A percentile compares a stretch with the other conserved stretches of the same genome.
Evolutionary conservation across 495 filamentous ascomycete species (phyloP).

Genomic region (Talaromyces proteolyticus): DNA sequence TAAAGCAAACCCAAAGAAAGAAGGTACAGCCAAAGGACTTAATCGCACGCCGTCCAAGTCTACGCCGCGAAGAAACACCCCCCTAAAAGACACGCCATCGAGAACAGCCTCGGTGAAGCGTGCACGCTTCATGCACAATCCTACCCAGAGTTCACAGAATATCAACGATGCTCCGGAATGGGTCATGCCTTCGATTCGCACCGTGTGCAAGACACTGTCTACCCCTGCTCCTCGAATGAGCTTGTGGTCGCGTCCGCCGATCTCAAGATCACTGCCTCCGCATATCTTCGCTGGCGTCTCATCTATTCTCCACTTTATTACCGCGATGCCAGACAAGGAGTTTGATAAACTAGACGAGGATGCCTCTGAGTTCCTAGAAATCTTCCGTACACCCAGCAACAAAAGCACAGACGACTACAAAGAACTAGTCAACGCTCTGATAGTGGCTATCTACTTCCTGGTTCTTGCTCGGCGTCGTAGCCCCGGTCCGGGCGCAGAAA

Average conservation of each 20-base stretch:
- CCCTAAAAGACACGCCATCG: background rate
- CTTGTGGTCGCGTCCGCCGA: slow-evolving; percentile 37
- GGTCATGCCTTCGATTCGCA: slow-evolving; percentile 60
- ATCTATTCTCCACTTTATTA: slow-evolving; percentile 41
- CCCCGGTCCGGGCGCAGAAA: slow-evolving; percentile 15
- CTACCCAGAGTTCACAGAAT: slow-evolving; percentile 15
- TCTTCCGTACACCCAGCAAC: slow-evolving; percentile 22
- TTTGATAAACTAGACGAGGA: slow-evolving; percentile 25
- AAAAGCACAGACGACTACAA: slow-evolving; percentile 33
- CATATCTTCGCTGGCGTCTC: slow-evolving; percentile 62
- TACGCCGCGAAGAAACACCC: slow-evolving; percentile 26
- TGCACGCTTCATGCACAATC: slow-evolving; percentile 8
- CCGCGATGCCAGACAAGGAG: slow-evolving; percentile 21
- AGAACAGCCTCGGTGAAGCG: background rate
- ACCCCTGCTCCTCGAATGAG: slow-evolving; percentile 41
- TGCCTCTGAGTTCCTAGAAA: slow-evolving; percentile 28
- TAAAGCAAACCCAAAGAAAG: slow-evolving; percentile 10
- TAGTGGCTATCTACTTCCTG: slow-evolving; percentile 68
- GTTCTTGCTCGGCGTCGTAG: slow-evolving; percentile 38
- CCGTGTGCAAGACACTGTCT: slow-evolving; percentile 58
- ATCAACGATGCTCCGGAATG: slow-evolving; percentile 54
- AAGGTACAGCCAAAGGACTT: slow-evolving; percentile 11
- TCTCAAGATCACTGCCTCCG: slow-evolving; percentile 44
- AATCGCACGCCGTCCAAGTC: slow-evolving; percentile 38
- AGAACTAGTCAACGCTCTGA: slow-evolving; percentile 32